phyloP scores from a whole-genome alignment of 169 alveolate species.

The Fabrea salina region DNA sequence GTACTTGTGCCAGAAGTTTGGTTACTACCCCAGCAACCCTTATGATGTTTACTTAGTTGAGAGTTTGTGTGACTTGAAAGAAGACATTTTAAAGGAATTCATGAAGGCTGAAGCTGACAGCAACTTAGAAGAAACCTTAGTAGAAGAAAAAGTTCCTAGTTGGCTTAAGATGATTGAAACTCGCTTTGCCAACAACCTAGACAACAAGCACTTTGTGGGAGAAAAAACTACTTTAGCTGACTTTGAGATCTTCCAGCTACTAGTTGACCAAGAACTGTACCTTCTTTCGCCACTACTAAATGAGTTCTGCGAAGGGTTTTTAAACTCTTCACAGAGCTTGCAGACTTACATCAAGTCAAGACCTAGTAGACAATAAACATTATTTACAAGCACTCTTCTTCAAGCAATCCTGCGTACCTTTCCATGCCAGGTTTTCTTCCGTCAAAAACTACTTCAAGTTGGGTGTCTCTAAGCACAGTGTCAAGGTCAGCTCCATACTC shows the following conservation, averaged over 20 bases:
- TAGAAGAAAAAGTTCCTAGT: not conserved
- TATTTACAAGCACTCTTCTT: not conserved
- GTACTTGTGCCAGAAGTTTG: constrained; percentile 26
- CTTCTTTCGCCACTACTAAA: not conserved
- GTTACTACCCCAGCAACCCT: constrained; percentile 33
- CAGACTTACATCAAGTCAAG: constrained; percentile 4
- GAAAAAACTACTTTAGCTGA: too few relatives aligned
- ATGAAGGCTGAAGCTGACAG: not conserved
- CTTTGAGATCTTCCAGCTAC: too few relatives aligned
- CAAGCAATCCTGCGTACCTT: not conserved
- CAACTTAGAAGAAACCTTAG: not conserved
- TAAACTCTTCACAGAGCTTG: not conserved
- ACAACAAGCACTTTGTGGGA: too few relatives aligned
- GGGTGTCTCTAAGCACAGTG: not conserved
- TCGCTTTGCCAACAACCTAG: not conserved
- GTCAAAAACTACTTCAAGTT: not conserved
- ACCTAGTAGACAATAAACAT: constrained; percentile 16
- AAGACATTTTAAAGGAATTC: not conserved
- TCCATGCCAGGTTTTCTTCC: not conserved
- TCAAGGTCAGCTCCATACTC: not conserved
- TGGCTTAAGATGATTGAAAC: not conserved
- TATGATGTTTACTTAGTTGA: not conserved
- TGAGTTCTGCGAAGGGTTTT: not conserved
- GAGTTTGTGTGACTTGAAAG: not conserved
- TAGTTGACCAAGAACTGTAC: too few relatives aligned